Base-by-base conservation (phyloP, 225 moss, liverwort and hornwort genomes). In the Rhytidiadelphus loreus region DNA sequence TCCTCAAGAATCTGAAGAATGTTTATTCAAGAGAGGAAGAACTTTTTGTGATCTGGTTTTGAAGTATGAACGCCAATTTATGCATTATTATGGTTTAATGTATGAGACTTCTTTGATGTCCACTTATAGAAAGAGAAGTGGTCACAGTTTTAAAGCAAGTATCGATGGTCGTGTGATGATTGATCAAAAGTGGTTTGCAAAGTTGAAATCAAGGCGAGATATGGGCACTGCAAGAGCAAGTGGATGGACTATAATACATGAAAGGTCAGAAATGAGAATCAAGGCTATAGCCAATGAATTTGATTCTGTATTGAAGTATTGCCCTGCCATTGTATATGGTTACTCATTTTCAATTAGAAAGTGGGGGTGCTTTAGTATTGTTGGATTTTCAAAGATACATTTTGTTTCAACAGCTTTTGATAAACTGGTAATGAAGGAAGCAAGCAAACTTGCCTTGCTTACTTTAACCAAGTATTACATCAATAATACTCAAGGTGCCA, bases 311-410 rank as follows among this genome's bases (percentile, higher is more conserved):
- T 60, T 89, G 7, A 93, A 88, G 39, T 94, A 94, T 29, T 10
- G 91, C 13, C 92, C 94, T 1, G 94, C 93, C 1, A 86, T 88
- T 53, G 90, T 57, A 3, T 90, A 90, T 23, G 93, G 93, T 1
- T 95, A 87, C 44, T 88, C 92, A 7, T 95, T 94, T 79, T 62
- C 81, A 5, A 37, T 63, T 16, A 90, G 91, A 23, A 81, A 35
- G 9, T 95, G 94, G 95, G 90, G 96, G 6, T 83, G 89, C 62
- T 95, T 96, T 32, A 53, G 26, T 21, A 39, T 96, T 35, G 17
- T 4, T 0, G 90, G 93, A 21, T 81, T 95, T 39, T 50, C 35
- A 9, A 52, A 90, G 2, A 92, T 95, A 37, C 13, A 12, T 1
- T 96, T 91, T 58, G 65, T 85, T 52, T 64, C 84, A 0, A 72